Percentiles rank a stretch among this genome's conserved stretches.
phyloP scores from a whole-genome alignment of 2,329 filamentous ascomycete genomes.

The Fusarium continuum region DNA sequence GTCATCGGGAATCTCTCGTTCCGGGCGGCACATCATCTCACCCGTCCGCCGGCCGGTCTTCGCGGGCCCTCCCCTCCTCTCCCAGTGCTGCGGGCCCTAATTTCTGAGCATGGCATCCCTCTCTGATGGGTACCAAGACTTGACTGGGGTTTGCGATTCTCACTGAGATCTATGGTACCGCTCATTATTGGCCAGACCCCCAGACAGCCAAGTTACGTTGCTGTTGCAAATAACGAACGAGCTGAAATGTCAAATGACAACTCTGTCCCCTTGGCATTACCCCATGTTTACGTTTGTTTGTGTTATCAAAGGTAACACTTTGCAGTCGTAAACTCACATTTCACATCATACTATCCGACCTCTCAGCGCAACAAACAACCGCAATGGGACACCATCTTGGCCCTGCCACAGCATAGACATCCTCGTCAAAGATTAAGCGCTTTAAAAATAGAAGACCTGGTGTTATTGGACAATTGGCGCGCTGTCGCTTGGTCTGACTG shows the following conservation, averaged over 20 bases:
- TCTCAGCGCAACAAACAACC: conserved; percentile 18
- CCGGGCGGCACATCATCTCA: conserved; percentile 23
- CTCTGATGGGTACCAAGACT: conserved; percentile 2
- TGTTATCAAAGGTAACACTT: not conserved
- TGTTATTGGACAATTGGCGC: conserved; percentile 38
- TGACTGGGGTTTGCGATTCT: conserved; percentile 28
- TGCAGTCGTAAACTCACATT: not conserved
- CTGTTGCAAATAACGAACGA: conserved; percentile 1
- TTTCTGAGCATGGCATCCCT: conserved; percentile 25
- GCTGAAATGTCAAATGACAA: not conserved
- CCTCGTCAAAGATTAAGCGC: conserved; percentile 36
- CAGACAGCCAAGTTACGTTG: conserved; percentile 1
- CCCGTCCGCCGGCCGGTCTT: conserved; percentile 11
- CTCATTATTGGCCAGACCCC: conserved; percentile 26
- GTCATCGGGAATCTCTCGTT: conserved; percentile 11
- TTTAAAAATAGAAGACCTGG: conserved; percentile 38
- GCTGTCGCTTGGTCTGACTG: conserved; percentile 32
- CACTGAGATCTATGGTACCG: conserved; percentile 41
- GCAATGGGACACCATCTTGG: conserved; percentile 15
- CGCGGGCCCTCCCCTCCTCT: conserved; percentile 34
- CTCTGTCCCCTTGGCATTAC: not conserved
- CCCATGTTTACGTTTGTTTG: not conserved
- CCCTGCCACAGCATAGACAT: conserved; percentile 14
- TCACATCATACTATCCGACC: conserved; percentile 8
- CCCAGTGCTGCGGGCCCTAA: conserved; percentile 29